phyloP scores from a whole-genome alignment of 805 yeast genomes.

The Kazachstania taianensis region DNA sequence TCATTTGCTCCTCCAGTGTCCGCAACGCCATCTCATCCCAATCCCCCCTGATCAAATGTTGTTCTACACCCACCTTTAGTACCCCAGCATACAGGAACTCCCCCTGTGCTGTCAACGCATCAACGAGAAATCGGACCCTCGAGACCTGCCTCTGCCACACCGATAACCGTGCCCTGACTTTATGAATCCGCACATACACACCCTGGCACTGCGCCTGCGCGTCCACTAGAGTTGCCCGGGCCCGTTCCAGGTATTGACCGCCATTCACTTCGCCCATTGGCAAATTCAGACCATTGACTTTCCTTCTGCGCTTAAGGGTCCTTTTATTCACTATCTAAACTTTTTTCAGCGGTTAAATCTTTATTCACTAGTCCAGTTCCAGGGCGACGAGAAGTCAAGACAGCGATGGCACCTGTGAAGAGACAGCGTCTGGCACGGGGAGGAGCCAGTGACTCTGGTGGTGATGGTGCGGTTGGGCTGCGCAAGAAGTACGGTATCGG shows the following conservation, averaged over 20 bases:
- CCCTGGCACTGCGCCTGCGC: conserved; percentile 45
- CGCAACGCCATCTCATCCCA: conserved; percentile 16
- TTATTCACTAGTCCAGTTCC: too few relatives aligned
- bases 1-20: conserved; percentile 16
- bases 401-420: too few relatives aligned
- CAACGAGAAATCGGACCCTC: conserved; percentile 35
- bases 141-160: conserved; percentile 35
- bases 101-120: conserved; percentile 40
- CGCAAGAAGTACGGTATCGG: conserved; percentile 89
- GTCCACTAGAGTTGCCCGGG: conserved; percentile 36
- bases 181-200: conserved; percentile 26
- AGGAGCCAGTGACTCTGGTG: conserved; percentile 2
- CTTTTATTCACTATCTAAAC: too few relatives aligned
- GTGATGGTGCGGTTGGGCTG: conserved; percentile 6
- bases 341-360: too few relatives aligned
- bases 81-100: conserved; percentile 30
- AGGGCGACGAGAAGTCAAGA: too few relatives aligned
- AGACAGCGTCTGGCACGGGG: not conserved
- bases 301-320: too few relatives aligned
- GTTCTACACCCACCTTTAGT: conserved; percentile 25
- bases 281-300: too few relatives aligned
- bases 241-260: conserved; percentile 27
- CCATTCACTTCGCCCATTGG: too few relatives aligned
- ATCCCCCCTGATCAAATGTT: conserved; percentile 18
- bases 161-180: conserved; percentile 24